Percentiles rank a stretch among this genome's conserved stretches.
Conservation (phyloP, 208 protist species). For the Acanthamoeba divionensis region DNA sequence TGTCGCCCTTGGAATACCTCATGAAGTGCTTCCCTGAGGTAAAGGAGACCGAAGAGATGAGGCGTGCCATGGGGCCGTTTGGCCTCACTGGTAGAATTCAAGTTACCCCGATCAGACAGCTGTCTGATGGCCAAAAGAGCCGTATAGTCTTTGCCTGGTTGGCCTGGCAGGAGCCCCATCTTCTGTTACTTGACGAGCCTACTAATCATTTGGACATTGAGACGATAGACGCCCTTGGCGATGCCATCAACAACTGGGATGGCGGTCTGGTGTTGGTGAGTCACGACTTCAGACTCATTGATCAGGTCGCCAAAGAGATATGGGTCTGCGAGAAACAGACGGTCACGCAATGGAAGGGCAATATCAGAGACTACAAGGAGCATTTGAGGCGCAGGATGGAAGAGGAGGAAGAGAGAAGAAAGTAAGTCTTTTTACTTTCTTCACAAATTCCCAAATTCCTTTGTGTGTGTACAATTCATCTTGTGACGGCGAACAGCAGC, state of each 20-base stretch:
- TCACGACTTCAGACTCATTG: constrained; percentile 94
- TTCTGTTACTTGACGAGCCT: constrained; percentile 86
- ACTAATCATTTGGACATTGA: constrained; percentile 97
- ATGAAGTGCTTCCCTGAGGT: constrained; percentile 84
- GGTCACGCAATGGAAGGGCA: constrained; percentile 64
- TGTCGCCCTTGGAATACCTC: constrained; percentile 93
- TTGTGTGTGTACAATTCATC: too few relatives aligned
- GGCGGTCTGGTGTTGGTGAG: constrained; percentile 94
- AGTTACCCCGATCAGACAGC: constrained; percentile 88
- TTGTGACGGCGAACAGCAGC: too few relatives aligned
- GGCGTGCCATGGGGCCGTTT: constrained; percentile 87
- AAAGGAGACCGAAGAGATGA: constrained; percentile 84
- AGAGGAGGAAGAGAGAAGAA: background rate
- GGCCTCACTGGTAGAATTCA: constrained; percentile 87
- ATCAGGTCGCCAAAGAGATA: constrained; percentile 92
- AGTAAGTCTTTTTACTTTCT: background rate
- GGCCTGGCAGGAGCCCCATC: constrained; percentile 83
- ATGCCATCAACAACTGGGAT: constrained; percentile 77
- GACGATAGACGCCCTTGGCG: constrained; percentile 87
- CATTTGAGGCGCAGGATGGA: constrained; percentile 53
- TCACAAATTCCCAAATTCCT: too few relatives aligned
- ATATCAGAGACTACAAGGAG: constrained; percentile 73
- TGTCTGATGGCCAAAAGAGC: constrained; percentile 93
- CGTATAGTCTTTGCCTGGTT: constrained; percentile 93
- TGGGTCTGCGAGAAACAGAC: constrained; percentile 89